Evolutionary conservation across 2,329 filamentous ascomycete species (phyloP).

Genomic region (Dactylonectria estremocensis): DNA sequence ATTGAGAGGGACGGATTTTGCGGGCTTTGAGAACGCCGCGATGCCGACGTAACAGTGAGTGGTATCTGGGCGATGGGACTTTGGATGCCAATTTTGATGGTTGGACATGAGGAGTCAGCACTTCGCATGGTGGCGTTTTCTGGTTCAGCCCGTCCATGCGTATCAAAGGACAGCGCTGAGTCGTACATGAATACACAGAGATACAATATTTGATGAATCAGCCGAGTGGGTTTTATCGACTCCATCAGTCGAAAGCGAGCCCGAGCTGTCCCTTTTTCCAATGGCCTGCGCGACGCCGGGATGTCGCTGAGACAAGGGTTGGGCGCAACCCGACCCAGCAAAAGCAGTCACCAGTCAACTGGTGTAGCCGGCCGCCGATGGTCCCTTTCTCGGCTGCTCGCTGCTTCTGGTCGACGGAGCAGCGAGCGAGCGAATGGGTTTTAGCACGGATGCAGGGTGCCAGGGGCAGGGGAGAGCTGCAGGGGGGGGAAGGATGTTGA

Average conservation of each 20-base stretch:
- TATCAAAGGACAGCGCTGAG: not conserved
- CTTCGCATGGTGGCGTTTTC: not conserved
- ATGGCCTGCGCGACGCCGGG: slow-evolving; percentile 15
- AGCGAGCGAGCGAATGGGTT: not conserved
- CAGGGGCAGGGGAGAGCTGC: slow-evolving; percentile 16
- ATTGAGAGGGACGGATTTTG: not conserved
- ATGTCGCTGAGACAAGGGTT: slow-evolving; percentile 24
- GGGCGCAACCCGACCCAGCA: no score
- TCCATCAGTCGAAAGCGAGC: not conserved
- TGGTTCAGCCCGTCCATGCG: not conserved
- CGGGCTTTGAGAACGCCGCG: not conserved
- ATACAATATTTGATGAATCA: not conserved
- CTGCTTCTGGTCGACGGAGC: not conserved
- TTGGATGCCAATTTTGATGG: not conserved
- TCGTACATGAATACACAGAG: not conserved
- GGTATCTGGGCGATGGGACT: not conserved
- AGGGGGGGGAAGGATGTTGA: slow-evolving; percentile 13
- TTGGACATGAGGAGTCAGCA: not conserved
- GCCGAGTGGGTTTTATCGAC: slow-evolving; percentile 8
- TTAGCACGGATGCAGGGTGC: not conserved
- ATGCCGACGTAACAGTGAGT: not conserved
- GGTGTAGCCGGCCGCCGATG: not conserved
- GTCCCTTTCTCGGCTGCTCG: not conserved
- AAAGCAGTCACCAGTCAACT: not conserved
- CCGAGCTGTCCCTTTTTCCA: slow-evolving; percentile 10